Base-by-base conservation (phyloP, 345 rosid species). In the Triadica sebifera region DNA sequence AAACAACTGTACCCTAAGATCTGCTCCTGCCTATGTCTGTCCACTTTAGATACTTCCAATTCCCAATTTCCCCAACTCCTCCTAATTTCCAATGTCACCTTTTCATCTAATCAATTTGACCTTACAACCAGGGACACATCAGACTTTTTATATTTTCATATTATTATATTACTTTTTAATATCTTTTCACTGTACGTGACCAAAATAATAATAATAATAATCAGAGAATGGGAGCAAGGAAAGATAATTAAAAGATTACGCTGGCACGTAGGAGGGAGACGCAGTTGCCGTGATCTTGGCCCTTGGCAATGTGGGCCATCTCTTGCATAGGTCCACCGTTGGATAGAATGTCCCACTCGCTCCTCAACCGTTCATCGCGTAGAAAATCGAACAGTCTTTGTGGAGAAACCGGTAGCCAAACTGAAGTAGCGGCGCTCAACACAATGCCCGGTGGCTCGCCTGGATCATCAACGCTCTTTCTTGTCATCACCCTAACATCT, bases 331-430 rank as follows among this genome's bases (percentile, higher is more conserved):
- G 98, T 0, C 97, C 98, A 24, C 97, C 97, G 59, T 94, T 90
- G 60, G 98, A 95, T 67, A 95, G 82, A n/a, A 95, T 93, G 82
- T 93, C 99, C 99, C 99, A 95, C 82, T 91, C 93, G 80, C 96
- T 87, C 79, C 99, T 77, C 15, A 90, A 81, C 80, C 92, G 91
- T 78, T 91, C 97, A 64, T 93, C 90, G 0, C 97, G 87, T 3
- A 96, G 89, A 67, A 91, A 91, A 80, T 93, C 89, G 8, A 96
- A 96, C 65, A 96, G 85, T 25, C 87, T 72, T 76, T 91, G 89
- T 0, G 97, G 93, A 7, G 96, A 77, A 12, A 89, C 95, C 0
- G 93, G 97, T 57, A 96, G 85, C 98, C 96, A 96, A 0, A 96
- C 98, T 0, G 99, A 96, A 4, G 98, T 93, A 5, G 97, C 96